These are phyloP conservation scores for Edaphochlamys debaryana DNA, from an alignment of 139 green algal species.

Conservation along the genomic window DNA sequence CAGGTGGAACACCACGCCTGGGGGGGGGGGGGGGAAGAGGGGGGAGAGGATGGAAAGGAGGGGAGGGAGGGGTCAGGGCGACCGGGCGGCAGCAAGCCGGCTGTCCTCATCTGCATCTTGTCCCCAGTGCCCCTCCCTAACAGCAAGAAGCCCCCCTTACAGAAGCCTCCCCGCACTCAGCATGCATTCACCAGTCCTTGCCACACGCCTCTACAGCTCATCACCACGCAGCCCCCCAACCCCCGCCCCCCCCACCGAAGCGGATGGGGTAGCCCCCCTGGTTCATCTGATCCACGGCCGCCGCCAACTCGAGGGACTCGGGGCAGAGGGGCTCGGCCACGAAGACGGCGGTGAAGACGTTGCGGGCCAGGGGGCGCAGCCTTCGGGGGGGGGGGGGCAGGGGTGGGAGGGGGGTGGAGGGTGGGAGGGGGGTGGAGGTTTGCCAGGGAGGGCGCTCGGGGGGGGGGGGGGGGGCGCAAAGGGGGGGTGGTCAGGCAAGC, in stretches of 20 bases:
- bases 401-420: background rate
- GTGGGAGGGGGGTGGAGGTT: too few species aligned
- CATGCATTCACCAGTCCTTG: too few species aligned
- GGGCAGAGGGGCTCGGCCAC: conserved; percentile 69
- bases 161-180: too few species aligned
- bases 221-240: background rate
- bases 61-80: background rate
- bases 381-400: conserved; percentile 29
- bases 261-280: conserved; percentile 38
- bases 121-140: too few species aligned
- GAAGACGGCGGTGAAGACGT: conserved; percentile 78
- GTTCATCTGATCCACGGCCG: conserved; percentile 49
- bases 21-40: background rate
- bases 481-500: too few species aligned
- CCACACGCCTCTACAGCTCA: too few species aligned
- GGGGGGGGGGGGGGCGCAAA: too few species aligned
- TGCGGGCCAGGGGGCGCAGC: conserved; percentile 66
- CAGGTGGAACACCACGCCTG: conserved; percentile 29
- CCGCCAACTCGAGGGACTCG: conserved; percentile 38
- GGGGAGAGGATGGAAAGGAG: background rate
- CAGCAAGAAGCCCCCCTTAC: too few species aligned
- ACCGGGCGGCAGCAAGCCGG: background rate
- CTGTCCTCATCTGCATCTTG: too few species aligned
- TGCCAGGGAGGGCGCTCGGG: background rate
- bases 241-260: conserved; percentile 35